Evolutionary conservation across 352 stramenopile species (phyloP).

Genomic region (Thraustochytrium striatum): DNA sequence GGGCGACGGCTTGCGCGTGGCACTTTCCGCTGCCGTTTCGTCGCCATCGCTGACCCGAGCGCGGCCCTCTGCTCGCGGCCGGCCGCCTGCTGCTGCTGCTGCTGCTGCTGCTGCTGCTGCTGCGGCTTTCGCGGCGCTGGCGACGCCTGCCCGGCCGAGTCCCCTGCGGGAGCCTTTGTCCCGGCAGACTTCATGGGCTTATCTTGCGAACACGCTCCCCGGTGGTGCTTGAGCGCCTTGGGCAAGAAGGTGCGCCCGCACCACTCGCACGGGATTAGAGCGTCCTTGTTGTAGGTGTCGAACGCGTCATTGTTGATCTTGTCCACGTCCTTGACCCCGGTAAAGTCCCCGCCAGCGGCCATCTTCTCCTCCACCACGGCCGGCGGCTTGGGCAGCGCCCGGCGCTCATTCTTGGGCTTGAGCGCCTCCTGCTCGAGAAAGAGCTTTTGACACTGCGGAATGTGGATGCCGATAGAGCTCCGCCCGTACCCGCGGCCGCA

Average conservation of each 20-base stretch:
- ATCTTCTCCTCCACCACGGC: not conserved
- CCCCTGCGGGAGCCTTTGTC: no score
- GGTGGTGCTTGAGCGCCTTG: constrained; percentile 4
- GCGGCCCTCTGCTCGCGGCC: no score
- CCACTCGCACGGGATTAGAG: constrained; percentile 3
- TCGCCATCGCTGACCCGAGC: no score
- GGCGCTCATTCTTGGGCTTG: constrained; percentile 44
- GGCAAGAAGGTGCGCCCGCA: constrained; percentile 36
- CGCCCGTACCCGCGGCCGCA: constrained; percentile 49
- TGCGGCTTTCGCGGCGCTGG: no score
- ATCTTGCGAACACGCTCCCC: not conserved
- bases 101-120: no score
- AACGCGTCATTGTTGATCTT: constrained; percentile 28
- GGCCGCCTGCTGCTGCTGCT: no score
- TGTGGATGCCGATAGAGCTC: constrained; percentile 48
- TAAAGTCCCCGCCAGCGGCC: not conserved
- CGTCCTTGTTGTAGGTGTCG: constrained; percentile 42
- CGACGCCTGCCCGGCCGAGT: no score
- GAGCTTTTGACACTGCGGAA: constrained; percentile 48
- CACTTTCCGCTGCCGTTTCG: no score
- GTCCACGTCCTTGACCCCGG: constrained; percentile 9
- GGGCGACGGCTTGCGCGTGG: no score
- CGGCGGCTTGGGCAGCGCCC: constrained; percentile 41
- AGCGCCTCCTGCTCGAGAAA: constrained; percentile 28
- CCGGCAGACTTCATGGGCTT: no score